A percentile compares a stretch with the other conserved stretches of the same genome.
phyloP scores from a whole-genome alignment of 176 grass and related monocot genomes.

The bread wheat (Triticum aestivum) region DNA sequence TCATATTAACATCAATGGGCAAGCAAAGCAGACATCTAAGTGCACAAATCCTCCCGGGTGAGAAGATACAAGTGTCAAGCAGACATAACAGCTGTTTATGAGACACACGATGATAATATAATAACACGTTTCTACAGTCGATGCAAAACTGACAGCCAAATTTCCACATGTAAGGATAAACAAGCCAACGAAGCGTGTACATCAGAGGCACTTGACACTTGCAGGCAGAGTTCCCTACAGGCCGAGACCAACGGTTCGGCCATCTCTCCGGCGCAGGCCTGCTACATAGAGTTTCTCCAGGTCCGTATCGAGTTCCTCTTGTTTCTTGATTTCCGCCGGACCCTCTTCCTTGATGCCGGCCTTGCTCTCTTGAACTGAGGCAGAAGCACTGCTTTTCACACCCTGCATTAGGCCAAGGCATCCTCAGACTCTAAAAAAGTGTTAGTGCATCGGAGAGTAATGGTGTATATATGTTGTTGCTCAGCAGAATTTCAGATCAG shows the following conservation, averaged over 20 bases:
- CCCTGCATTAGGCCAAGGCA: conserved; percentile 90
- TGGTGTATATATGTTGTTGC: background rate
- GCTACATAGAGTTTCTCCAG: conserved; percentile 96
- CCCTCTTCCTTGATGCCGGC: conserved; percentile 33
- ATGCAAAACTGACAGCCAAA: background rate
- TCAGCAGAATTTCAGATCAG: background rate
- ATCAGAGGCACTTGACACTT: background rate
- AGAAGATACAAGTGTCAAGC: background rate
- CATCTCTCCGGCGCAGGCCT: conserved; percentile 84
- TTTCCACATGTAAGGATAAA: background rate
- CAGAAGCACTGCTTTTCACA: conserved; percentile 58
- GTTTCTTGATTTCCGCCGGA: conserved; percentile 58
- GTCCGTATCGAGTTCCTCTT: conserved; percentile 86
- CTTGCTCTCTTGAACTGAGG: conserved; percentile 38
- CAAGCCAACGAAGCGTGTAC: background rate
- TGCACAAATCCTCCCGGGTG: background rate
- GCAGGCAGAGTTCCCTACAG: conserved; percentile 44
- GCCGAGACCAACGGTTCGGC: conserved; percentile 90
- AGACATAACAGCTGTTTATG: conserved; percentile 3
- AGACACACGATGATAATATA: background rate
- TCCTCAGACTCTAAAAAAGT: conserved; percentile 97
- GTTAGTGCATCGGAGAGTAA: conserved; percentile 62
- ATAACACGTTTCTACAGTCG: background rate
- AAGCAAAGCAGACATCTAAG: background rate
- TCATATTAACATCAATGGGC: background rate